Base-by-base conservation (phyloP, 768 basidiomycete genomes). In the Mycena pura region DNA sequence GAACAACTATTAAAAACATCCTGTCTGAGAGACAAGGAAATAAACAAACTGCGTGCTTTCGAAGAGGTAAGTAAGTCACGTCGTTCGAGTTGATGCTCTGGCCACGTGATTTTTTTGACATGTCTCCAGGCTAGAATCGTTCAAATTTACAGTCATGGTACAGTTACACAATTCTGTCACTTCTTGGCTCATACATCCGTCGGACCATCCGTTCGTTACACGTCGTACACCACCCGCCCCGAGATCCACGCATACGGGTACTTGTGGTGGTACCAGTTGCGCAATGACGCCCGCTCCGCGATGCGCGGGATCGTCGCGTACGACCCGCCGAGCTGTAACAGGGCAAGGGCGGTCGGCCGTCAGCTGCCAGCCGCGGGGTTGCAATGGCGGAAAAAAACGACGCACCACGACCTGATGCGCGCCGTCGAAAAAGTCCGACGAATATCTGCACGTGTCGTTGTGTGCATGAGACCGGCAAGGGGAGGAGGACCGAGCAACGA, bases 251-350 rank as follows among this genome's bases (percentile, higher is more conserved):
- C 78, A 72, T 92, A 99, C 1, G 90, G 88, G 64, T 99, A 99
- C 70, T 91, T 94, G 65, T 86, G 82, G 75, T 96, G 94, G 74
- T 93, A 96, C 85, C 89, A 98, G 79, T 99, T 99, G 57, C 93
- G 83, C 70, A 96, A 73, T 3, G 88, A 83, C 48, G 85, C 82
- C 41, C 96, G 81, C 65, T 88, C 89, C 0, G 91, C 86, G 39
- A 96, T 84, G 27, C 89, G 86, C 6, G 95, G 94, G 57, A 92
- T 85, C 6, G 95, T 95, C 0, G 86, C 91, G 71, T 86, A 98
- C 6, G 93, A 95, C 17, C 93, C 96, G 38, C 96, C 96, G 41
- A 99, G 76, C 95, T 97, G 52, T 13, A 3, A 48, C 14, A 27
- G 32, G n/a, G n/a, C n/a, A n/a, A n/a, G n/a, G n/a, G 15, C 41